Percentiles rank a stretch among this genome's conserved stretches.
These are phyloP conservation scores for Apiotrichum laibachii DNA, from an alignment of 1,284 basidiomycete genomes.

Conservation along the genomic window DNA sequence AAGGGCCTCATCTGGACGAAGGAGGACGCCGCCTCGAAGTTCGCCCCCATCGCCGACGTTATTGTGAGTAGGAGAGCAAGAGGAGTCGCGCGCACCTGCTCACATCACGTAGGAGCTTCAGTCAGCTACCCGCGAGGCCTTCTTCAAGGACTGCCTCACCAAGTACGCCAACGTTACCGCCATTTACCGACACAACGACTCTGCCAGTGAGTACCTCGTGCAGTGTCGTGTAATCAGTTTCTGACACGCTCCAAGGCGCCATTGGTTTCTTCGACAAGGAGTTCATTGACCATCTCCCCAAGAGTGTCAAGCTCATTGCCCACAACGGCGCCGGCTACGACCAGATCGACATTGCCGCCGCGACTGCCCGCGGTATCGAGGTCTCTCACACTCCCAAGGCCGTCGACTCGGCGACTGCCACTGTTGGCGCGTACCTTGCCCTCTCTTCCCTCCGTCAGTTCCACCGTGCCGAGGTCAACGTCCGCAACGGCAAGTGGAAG, in stretches of 20 bases:
- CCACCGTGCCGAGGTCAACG: slow-evolving; percentile 66
- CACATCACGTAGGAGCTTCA: slow-evolving; percentile 59
- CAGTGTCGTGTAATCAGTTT: slow-evolving; percentile 59
- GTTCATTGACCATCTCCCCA: slow-evolving; percentile 65
- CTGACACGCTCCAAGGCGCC: slow-evolving; percentile 45
- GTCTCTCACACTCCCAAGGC: slow-evolving; percentile 90
- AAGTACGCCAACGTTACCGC: slow-evolving; percentile 73
- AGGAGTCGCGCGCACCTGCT: background rate
- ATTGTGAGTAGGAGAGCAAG: slow-evolving; percentile 59
- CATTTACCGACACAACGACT: slow-evolving; percentile 65
- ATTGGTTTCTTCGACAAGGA: slow-evolving; percentile 79
- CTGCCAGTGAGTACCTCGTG: slow-evolving; percentile 21
- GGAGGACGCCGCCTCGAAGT: slow-evolving; percentile 65
- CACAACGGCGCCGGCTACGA: slow-evolving; percentile 94
- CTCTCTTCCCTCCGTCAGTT: slow-evolving; percentile 81
- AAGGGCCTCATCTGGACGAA: slow-evolving; percentile 71
- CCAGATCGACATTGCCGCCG: slow-evolving; percentile 72
- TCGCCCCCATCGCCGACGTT: slow-evolving; percentile 67
- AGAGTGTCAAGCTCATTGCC: slow-evolving; percentile 74
- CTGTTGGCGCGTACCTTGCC: slow-evolving; percentile 78
- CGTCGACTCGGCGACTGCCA: slow-evolving; percentile 88
- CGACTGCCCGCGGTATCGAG: slow-evolving; percentile 69
- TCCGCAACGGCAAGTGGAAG: slow-evolving; percentile 62
- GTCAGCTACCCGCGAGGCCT: slow-evolving; percentile 64
- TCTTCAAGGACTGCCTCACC: slow-evolving; percentile 64